Evolutionary conservation across 2,329 filamentous ascomycete genomes (phyloP).

Genomic region (Exophiala mesophila): DNA sequence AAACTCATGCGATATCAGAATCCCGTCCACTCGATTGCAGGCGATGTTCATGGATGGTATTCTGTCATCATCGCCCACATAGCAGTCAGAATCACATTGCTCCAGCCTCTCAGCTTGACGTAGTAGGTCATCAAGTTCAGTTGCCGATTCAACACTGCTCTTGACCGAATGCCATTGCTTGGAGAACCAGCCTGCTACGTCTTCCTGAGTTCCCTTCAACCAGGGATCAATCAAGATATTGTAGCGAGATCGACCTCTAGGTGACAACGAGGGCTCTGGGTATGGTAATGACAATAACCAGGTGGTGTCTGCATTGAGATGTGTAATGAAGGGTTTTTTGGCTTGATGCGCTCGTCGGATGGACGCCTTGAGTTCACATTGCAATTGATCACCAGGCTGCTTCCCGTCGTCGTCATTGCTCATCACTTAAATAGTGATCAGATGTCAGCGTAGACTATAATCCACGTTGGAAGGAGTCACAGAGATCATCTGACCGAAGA

Average conservation of each 20-base stretch:
- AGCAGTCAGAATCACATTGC: conserved; percentile 35
- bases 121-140: conserved; percentile 51
- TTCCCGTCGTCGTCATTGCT: too few relatives aligned
- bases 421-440: too few relatives aligned
- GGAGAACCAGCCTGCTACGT: conserved; percentile 61
- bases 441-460: too few relatives aligned
- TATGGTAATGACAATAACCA: conserved; percentile 63
- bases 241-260: conserved; percentile 50
- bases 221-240: conserved; percentile 64
- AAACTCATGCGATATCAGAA: conserved; percentile 61
- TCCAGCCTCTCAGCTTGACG: conserved; percentile 33
- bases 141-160: conserved; percentile 51
- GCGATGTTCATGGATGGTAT: too few relatives aligned
- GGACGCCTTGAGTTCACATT: conserved; percentile 6
- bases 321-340: conserved; percentile 52
- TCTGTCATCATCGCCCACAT: conserved; percentile 29
- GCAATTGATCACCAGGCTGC: conserved; percentile 6
- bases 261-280: conserved; percentile 40
- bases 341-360: conserved; percentile 6
- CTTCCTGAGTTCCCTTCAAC: conserved; percentile 58
- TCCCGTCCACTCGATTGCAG: conserved; percentile 49
- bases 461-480: too few relatives aligned
- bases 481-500: too few relatives aligned
- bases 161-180: conserved; percentile 58
- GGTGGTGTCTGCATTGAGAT: conserved; percentile 63